Conservation (phyloP, 257 asterid species). For the Nicotiana tomentosiformis region DNA sequence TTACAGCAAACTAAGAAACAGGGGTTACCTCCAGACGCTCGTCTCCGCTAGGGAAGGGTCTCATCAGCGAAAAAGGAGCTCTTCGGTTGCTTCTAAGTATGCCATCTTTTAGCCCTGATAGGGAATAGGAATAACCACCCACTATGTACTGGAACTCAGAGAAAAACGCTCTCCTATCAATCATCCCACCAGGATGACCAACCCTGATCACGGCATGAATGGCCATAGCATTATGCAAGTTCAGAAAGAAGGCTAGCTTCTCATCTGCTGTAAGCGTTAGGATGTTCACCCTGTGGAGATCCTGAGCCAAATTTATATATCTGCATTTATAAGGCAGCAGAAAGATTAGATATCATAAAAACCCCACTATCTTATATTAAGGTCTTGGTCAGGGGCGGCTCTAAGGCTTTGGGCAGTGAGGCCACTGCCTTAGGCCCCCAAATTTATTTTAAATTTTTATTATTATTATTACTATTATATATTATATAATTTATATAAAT, state of each 20-base stretch:
- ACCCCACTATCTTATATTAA: not conserved
- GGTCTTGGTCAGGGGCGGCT: too few species aligned
- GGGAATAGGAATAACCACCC: constrained; percentile 73
- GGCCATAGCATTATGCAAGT: constrained; percentile 85
- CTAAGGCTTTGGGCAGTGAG: too few species aligned
- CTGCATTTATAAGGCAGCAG: constrained; percentile 26
- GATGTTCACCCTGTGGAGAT: constrained; percentile 71
- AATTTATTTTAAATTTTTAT: too few species aligned
- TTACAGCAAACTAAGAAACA: not conserved
- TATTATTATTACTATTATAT: too few species aligned
- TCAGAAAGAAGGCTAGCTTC: constrained; percentile 77
- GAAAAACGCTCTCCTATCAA: constrained; percentile 70
- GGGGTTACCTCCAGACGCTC: constrained; percentile 67
- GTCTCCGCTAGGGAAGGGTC: constrained; percentile 72
- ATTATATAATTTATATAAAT: too few species aligned
- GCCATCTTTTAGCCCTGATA: constrained; percentile 66
- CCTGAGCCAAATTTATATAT: constrained; percentile 59
- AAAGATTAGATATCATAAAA: not conserved
- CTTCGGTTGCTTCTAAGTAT: constrained; percentile 76
- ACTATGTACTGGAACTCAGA: constrained; percentile 70
- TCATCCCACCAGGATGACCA: constrained; percentile 84
- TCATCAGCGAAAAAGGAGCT: constrained; percentile 66
- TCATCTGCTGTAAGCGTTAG: constrained; percentile 48
- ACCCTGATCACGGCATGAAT: constrained; percentile 80
- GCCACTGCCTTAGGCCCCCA: too few species aligned